Conservation (phyloP, 1,284 basidiomycete species). For the Meira nashicola region DNA sequence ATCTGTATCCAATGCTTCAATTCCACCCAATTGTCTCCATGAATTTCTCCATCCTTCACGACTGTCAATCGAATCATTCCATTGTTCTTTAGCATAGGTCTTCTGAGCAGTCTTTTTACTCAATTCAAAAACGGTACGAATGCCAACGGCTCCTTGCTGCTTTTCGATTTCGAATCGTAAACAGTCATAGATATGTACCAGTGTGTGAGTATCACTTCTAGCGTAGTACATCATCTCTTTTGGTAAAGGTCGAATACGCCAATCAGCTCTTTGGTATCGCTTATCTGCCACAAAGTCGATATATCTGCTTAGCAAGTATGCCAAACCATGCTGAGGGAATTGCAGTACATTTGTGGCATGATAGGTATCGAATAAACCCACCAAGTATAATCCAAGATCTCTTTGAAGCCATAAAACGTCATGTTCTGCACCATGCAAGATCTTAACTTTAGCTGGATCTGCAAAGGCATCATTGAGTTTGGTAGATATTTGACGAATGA, state of each 20-base stretch:
- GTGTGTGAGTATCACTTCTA: conserved; percentile 89
- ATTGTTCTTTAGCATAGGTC: conserved; percentile 49
- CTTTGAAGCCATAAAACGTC: conserved; percentile 95
- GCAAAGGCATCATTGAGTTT: conserved; percentile 66
- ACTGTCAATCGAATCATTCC: conserved; percentile 42
- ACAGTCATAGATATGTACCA: conserved; percentile 86
- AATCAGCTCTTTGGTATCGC: conserved; percentile 91
- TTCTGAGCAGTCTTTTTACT: conserved; percentile 39
- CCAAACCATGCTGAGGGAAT: conserved; percentile 76
- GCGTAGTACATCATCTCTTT: conserved; percentile 87
- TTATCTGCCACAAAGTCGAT: conserved; percentile 91
- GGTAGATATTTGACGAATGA: conserved; percentile 71
- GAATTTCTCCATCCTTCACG: conserved; percentile 44
- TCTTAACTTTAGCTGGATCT: conserved; percentile 79
- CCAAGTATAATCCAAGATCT: conserved; percentile 87
- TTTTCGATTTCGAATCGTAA: conserved; percentile 75
- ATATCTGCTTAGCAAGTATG: conserved; percentile 79
- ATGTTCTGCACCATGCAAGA: conserved; percentile 78
- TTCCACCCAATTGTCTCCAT: conserved; percentile 54
- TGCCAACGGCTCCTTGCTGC: conserved; percentile 53
- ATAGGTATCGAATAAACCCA: conserved; percentile 93
- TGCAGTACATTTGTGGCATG: conserved; percentile 73
- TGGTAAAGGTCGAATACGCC: conserved; percentile 85
- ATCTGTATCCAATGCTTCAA: conserved; percentile 38
- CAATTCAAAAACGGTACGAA: conserved; percentile 38